A percentile compares a stretch with the other conserved stretches of the same genome.
phyloP scores from a whole-genome alignment of 768 basidiomycete species.

The Calocera viscosa region DNA sequence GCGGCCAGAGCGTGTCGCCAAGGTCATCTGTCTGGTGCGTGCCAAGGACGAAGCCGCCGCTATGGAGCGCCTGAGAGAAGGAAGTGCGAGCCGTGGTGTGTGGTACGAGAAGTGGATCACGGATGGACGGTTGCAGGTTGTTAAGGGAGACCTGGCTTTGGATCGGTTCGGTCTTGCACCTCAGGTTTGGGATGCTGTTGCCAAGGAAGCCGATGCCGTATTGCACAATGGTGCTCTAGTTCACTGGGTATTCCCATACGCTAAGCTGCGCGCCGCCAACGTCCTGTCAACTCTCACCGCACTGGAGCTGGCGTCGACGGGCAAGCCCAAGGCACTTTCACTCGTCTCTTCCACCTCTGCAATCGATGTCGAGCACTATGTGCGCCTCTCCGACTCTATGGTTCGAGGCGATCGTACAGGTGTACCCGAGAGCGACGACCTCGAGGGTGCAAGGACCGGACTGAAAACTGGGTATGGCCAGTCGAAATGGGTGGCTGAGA shows the following conservation, averaged over 20 bases:
- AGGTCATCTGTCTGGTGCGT: constrained; percentile 88
- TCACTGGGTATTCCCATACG: constrained; percentile 98
- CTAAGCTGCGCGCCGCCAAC: constrained; percentile 80
- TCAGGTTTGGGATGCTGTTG: constrained; percentile 51
- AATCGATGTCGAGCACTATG: constrained; percentile 82
- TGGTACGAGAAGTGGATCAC: constrained; percentile 81
- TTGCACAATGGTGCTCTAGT: constrained; percentile 97
- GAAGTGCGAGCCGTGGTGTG: constrained; percentile 62
- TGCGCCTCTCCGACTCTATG: constrained; percentile 66
- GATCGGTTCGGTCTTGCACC: constrained; percentile 60
- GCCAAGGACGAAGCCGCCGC: constrained; percentile 51
- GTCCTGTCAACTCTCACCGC: constrained; percentile 83
- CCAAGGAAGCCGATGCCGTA: constrained; percentile 64
- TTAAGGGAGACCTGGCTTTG: constrained; percentile 70
- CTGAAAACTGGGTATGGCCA: constrained; percentile 93
- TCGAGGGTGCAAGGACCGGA: constrained; percentile 64
- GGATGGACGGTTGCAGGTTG: constrained; percentile 56
- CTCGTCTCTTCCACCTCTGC: constrained; percentile 96
- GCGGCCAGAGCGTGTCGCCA: constrained; percentile 48
- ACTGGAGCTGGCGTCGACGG: constrained; percentile 60
- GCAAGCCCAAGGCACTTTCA: constrained; percentile 64
- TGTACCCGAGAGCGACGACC: constrained; percentile 74
- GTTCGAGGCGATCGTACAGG: constrained; percentile 40
- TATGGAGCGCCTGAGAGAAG: constrained; percentile 54
- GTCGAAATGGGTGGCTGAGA: constrained; percentile 97